phyloP scores from a whole-genome alignment of 148 eudicot genomes.

The Rheum nobile region DNA sequence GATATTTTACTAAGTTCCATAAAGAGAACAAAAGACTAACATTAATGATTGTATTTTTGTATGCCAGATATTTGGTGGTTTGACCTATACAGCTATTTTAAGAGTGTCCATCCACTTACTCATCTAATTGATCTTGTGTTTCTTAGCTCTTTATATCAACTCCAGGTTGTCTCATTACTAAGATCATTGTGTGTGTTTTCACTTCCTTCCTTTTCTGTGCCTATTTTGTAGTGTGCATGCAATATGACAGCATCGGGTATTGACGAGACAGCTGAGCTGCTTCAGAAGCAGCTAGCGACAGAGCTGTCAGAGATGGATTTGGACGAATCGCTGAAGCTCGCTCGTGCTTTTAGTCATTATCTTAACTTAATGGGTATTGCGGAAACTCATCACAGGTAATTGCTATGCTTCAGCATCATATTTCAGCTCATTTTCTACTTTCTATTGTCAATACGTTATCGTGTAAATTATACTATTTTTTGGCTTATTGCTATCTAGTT shows the following conservation, averaged over 20 bases:
- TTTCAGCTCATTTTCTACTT: neutral
- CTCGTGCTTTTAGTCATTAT: constrained; percentile 73
- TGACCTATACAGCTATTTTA: neutral
- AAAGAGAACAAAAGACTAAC: neutral
- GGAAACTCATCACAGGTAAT: constrained; percentile 84
- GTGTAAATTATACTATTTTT: neutral
- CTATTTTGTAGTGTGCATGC: constrained; percentile 63
- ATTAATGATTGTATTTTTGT: neutral
- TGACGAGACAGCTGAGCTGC: constrained; percentile 63
- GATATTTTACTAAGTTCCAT: neutral
- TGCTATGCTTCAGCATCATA: neutral
- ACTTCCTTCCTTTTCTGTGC: neutral
- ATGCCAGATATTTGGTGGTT: neutral
- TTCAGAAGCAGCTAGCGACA: constrained; percentile 66
- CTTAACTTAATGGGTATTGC: constrained; percentile 79
- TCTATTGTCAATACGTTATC: neutral
- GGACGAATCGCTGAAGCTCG: constrained; percentile 57
- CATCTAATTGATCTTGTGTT: neutral
- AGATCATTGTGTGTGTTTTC: neutral
- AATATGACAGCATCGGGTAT: constrained; percentile 64
- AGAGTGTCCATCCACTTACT: neutral
- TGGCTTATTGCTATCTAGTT: neutral
- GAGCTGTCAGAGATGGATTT: constrained; percentile 73
- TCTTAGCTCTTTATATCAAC: neutral
- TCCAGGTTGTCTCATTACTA: neutral